Evolutionary conservation across 2,329 filamentous ascomycete genomes (phyloP).

Genomic region (Nemania sp.): DNA sequence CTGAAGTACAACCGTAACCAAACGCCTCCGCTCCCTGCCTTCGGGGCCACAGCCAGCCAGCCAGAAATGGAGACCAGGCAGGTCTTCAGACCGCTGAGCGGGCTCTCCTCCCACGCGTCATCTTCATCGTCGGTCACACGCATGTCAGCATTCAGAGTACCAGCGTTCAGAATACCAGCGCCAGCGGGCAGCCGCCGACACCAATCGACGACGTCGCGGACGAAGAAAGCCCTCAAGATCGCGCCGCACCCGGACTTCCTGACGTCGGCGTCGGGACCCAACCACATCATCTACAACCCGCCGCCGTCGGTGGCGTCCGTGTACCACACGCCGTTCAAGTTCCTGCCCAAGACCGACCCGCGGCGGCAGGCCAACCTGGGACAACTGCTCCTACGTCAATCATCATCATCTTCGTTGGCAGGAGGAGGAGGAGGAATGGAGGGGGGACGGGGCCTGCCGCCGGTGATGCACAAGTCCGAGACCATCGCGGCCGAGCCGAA

Average conservation of each 20-base stretch:
- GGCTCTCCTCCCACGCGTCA: conserved; percentile 15
- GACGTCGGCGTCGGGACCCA: conserved; percentile 30
- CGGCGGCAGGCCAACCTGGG: conserved; percentile 54
- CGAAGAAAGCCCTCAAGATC: conserved; percentile 61
- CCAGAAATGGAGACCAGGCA: conserved; percentile 35
- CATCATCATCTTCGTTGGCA: no score
- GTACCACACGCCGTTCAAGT: conserved; percentile 67
- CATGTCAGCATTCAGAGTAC: conserved; percentile 7
- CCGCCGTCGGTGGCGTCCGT: conserved; percentile 59
- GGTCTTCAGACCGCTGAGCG: conserved; percentile 31
- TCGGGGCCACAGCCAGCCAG: no score
- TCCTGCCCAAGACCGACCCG: conserved; percentile 61
- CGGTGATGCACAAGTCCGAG: conserved; percentile 24
- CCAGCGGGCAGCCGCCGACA: conserved; percentile 47
- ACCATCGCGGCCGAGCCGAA: conserved; percentile 15
- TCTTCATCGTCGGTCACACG: not conserved
- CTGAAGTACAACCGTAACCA: no score
- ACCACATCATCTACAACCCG: conserved; percentile 60
- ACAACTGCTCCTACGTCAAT: conserved; percentile 41
- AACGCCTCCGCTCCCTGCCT: no score
- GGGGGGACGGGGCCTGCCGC: no score
- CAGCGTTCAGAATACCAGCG: not conserved
- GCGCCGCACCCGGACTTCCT: conserved; percentile 64
- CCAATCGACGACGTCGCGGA: conserved; percentile 56
- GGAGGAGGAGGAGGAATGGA: no score